phyloP scores from a whole-genome alignment of 2,329 filamentous ascomycete species.

The Diaporthe australafricana region DNA sequence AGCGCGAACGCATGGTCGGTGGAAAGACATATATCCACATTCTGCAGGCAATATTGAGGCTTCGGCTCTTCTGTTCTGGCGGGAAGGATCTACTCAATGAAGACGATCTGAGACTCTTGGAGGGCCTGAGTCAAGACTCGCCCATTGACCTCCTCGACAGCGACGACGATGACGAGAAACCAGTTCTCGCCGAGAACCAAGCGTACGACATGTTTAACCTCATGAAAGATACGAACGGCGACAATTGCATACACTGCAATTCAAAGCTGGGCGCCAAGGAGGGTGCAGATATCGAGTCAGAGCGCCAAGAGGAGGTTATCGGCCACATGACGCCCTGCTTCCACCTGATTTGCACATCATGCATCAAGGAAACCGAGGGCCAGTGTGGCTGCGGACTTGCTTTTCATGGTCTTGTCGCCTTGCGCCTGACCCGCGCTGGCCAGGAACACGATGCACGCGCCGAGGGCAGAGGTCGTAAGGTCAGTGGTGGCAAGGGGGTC shows the following conservation, averaged over 20 bases:
- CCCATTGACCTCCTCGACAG: slow-evolving; percentile 92
- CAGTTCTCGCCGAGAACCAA: slow-evolving; percentile 73
- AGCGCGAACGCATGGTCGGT: slow-evolving; percentile 75
- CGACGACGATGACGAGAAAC: slow-evolving; percentile 72
- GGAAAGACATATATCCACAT: slow-evolving; percentile 95
- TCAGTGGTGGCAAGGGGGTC: slow-evolving; percentile 61
- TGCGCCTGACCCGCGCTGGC: slow-evolving; percentile 72
- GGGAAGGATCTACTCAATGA: slow-evolving; percentile 91
- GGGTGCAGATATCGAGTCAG: slow-evolving; percentile 67
- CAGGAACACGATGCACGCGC: slow-evolving; percentile 65
- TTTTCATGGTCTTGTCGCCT: slow-evolving; percentile 58
- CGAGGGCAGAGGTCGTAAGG: slow-evolving; percentile 70
- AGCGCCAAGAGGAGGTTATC: slow-evolving; percentile 72
- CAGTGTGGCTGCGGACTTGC: slow-evolving; percentile 63
- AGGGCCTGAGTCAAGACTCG: slow-evolving; percentile 84
- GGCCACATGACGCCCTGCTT: slow-evolving; percentile 89
- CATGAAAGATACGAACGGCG: slow-evolving; percentile 83
- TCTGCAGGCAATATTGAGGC: slow-evolving; percentile 87
- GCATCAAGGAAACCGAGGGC: slow-evolving; percentile 72
- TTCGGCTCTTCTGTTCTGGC: slow-evolving; percentile 92
- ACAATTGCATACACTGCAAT: slow-evolving; percentile 78
- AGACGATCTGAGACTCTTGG: slow-evolving; percentile 82
- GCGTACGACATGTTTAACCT: slow-evolving; percentile 89
- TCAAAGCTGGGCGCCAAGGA: slow-evolving; percentile 70
- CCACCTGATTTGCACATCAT: slow-evolving; percentile 84